Evolutionary conservation across 805 yeast genomes (phyloP), one percentile per base, ranked within the genome.

Genomic region (Spathaspora gorwiae): DNA sequence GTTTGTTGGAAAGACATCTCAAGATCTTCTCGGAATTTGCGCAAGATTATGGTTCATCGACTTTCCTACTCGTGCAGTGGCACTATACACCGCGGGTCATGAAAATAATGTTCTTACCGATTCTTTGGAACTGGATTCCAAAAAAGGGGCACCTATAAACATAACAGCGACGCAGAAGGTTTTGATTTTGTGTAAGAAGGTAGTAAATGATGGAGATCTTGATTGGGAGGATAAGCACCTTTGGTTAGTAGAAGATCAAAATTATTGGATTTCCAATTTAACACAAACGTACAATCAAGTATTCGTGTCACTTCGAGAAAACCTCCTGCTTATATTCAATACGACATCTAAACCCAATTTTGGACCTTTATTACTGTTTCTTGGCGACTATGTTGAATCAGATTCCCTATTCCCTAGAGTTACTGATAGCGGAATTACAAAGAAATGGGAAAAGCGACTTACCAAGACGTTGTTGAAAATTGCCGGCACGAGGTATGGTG

Each of bases 11-110:
- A 77, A 76, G 47, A 58, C 69, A 13, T 66, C 78, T 0, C 57
- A 62, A 7, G 70, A 67, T 38, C 58, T 84, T 10, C 53, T 84
- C 3, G 60, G 56, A 1, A 59, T 69, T 12, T 76, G 79, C 44
- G 65, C 79, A 6, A 70, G 66, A 35, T 67, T 77, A 11, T 86
- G 94, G 94, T 65, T 85, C 46, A 59, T 84, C 5, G 75, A 73
- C 47, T 60, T 59, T 6, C 65, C 80, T 0, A 68, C 87, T 0
- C 63, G 76, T 40, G 76, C 80, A 0, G 68, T 76, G 0, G 52
- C 78, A 7, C 47, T 81, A 6, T 78, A 73, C 44, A 73, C 80
- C 5, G 83, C 84, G 1, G 66, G 66, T 10, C 72, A 68, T 47
- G 48, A 61, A 35, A 47, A 65, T 4, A 68, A 69, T 2, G 44